Evolutionary conservation across 2,329 filamentous ascomycete species (phyloP).

Genomic region (Aspergillus viridinutans): DNA sequence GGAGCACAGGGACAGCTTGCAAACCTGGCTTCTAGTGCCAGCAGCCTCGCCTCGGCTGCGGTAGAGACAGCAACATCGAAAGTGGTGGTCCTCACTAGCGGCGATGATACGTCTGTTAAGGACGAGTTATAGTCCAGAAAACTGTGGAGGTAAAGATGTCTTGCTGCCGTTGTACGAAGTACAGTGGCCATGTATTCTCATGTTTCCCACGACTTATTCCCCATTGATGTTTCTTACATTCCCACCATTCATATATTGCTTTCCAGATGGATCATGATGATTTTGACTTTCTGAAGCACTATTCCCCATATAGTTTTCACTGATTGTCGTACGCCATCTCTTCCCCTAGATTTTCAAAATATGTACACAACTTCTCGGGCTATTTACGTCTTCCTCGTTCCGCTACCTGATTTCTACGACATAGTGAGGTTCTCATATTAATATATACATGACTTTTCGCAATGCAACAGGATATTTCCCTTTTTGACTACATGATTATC

Average conservation of each 20-base stretch:
- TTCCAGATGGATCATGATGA: conserved; percentile 10
- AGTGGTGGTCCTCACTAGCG: not conserved
- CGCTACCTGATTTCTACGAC: not conserved
- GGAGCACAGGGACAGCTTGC: conserved; percentile 32
- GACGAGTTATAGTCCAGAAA: conserved; percentile 21
- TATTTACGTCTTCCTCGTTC: conserved; percentile 1
- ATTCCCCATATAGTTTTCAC: conserved; percentile 35
- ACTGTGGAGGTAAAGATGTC: not conserved
- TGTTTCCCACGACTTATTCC: not conserved
- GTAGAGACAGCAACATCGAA: conserved; percentile 35
- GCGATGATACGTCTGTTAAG: conserved; percentile 2
- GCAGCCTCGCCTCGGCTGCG: conserved; percentile 31
- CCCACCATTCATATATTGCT: conserved; percentile 7
- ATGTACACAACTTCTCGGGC: conserved; percentile 21
- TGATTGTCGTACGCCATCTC: conserved; percentile 16
- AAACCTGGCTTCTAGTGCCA: conserved; percentile 28
- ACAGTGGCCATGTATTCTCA: conserved; percentile 1
- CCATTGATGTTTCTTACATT: not conserved
- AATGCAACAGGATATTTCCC: not conserved
- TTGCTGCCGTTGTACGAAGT: conserved; percentile 2
- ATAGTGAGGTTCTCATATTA: not conserved
- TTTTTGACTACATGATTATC: not conserved
- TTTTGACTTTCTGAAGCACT: conserved; percentile 18
- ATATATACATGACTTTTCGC: not conserved
- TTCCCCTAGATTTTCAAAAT: conserved; percentile 17